These are phyloP conservation scores for Tilletia indica DNA, from an alignment of 1,284 basidiomycete species.

Conservation along the genomic window DNA sequence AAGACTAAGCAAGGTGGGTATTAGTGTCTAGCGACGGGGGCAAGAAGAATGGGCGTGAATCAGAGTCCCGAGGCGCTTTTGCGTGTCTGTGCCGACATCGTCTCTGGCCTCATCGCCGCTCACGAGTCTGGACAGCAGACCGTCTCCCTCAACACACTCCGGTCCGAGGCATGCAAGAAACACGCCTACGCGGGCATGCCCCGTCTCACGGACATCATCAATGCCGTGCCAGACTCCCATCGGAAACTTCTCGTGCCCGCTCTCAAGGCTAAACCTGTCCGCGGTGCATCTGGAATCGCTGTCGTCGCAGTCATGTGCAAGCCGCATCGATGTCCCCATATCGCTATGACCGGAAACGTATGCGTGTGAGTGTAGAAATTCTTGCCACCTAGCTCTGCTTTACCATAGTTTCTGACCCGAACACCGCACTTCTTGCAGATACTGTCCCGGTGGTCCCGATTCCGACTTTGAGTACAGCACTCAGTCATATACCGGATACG, in stretches of 20 bases:
- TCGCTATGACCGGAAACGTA: conserved; percentile 99
- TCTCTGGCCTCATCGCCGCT: conserved; percentile 85
- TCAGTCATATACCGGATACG: conserved; percentile 91
- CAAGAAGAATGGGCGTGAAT: background rate
- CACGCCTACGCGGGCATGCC: conserved; percentile 82
- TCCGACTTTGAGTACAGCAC: conserved; percentile 99
- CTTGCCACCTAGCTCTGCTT: background rate
- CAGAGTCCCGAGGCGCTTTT: conserved; percentile 82
- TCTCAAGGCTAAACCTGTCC: conserved; percentile 86
- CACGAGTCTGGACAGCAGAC: conserved; percentile 64
- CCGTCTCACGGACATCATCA: conserved; percentile 93
- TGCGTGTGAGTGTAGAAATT: conserved; percentile 66
- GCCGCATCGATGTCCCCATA: conserved; percentile 98
- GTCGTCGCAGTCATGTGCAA: conserved; percentile 99
- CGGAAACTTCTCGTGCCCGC: conserved; percentile 87
- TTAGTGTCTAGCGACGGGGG: no score
- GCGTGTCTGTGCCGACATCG: conserved; percentile 89
- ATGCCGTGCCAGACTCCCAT: conserved; percentile 95
- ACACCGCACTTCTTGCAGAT: conserved; percentile 54
- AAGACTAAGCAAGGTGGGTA: background rate
- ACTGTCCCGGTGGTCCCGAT: conserved; percentile 97
- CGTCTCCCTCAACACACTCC: conserved; percentile 83
- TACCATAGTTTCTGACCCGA: background rate
- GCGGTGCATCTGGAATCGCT: conserved; percentile 97
- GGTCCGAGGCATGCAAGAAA: conserved; percentile 85